These are phyloP conservation scores for Lachnellula occidentalis DNA, from an alignment of 2,329 filamentous ascomycete genomes.

Conservation along the genomic window DNA sequence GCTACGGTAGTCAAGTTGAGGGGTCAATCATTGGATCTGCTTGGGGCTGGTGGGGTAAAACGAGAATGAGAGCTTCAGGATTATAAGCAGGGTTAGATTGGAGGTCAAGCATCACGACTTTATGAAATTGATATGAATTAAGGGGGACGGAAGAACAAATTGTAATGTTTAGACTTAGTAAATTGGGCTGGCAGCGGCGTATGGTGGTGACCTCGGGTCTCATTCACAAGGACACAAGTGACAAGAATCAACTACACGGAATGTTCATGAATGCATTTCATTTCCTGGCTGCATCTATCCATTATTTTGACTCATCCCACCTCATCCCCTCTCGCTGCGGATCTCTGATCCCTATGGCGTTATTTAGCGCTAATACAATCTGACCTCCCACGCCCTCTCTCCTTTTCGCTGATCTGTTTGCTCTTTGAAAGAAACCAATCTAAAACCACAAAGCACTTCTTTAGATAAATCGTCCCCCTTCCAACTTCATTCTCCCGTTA, in stretches of 20 bases:
- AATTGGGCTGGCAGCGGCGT: too few species aligned
- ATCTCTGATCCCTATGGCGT: background rate
- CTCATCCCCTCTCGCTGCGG: background rate
- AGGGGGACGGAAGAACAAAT: too few species aligned
- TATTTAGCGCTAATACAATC: background rate
- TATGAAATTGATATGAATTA: too few species aligned
- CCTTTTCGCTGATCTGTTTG: background rate
- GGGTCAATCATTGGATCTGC: too few species aligned
- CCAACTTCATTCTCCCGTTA: background rate
- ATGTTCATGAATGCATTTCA: conserved; percentile 7
- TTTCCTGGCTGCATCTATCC: conserved; percentile 5
- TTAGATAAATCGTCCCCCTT: conserved; percentile 3
- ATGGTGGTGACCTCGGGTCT: too few species aligned
- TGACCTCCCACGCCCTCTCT: background rate
- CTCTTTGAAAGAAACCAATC: background rate
- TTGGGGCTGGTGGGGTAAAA: too few species aligned
- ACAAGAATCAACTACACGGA: background rate
- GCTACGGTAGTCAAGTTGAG: too few species aligned
- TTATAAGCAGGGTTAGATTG: too few species aligned
- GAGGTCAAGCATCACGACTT: too few species aligned
- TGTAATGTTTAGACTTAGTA: too few species aligned
- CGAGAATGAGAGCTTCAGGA: too few species aligned
- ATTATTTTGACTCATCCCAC: conserved; percentile 6
- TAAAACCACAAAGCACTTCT: conserved; percentile 6
- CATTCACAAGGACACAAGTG: background rate